These are phyloP conservation scores for Penicillium oxalicum DNA, from an alignment of 2,329 filamentous ascomycete species.

Conservation along the genomic window DNA sequence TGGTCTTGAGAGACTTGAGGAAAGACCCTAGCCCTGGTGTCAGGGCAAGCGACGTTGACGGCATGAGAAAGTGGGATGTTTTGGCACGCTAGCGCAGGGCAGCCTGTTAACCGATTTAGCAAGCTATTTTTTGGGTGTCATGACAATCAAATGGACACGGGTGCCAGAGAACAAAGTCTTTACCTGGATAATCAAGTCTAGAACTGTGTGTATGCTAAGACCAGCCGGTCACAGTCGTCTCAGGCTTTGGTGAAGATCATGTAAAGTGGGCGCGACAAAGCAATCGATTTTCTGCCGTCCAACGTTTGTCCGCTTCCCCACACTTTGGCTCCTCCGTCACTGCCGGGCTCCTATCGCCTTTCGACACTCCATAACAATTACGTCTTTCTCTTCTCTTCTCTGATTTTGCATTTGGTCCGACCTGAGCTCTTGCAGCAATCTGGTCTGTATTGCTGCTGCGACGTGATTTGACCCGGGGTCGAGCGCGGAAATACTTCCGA, in stretches of 20 bases:
- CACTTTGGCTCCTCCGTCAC: slow-evolving; percentile 17
- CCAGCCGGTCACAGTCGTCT: neutral
- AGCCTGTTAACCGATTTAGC: slow-evolving; percentile 1
- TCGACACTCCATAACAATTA: slow-evolving; percentile 1
- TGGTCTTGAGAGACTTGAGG: slow-evolving; percentile 69
- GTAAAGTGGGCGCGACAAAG: slow-evolving; percentile 17
- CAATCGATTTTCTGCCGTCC: slow-evolving; percentile 24
- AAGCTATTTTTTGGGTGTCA: neutral
- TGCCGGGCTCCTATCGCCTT: slow-evolving; percentile 6
- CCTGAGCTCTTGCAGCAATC: neutral
- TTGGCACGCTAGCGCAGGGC: neutral
- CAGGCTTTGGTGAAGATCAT: neutral
- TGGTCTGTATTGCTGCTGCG: slow-evolving; percentile 1
- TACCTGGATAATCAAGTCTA: neutral
- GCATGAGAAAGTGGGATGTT: slow-evolving; percentile 45
- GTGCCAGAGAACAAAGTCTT: no score
- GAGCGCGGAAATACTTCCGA: slow-evolving; percentile 19
- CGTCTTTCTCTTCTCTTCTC: slow-evolving; percentile 6
- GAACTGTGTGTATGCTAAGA: neutral
- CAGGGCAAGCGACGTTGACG: slow-evolving; percentile 50
- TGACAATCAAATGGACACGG: no score
- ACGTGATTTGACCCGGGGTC: slow-evolving; percentile 10
- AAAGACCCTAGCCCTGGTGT: slow-evolving; percentile 73
- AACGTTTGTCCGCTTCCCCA: slow-evolving; percentile 24
- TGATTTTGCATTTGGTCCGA: slow-evolving; percentile 2